Evolutionary conservation across 2,329 filamentous ascomycete species (phyloP).

Genomic region (Arthrobotrys sphaeroides): DNA sequence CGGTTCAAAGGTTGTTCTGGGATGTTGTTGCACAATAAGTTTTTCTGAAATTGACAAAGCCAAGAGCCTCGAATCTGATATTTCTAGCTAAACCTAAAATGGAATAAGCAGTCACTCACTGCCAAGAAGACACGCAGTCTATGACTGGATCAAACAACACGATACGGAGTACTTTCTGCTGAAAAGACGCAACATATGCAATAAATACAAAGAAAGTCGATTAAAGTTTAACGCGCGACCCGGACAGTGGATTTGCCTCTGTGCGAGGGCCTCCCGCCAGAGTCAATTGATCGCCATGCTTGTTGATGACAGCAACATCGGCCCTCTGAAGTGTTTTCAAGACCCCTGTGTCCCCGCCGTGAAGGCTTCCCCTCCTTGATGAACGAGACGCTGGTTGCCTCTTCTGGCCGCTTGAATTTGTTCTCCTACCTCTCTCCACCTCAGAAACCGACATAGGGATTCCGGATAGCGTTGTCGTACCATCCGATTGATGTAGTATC

Average conservation of each 20-base stretch:
- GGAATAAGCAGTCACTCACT: not conserved
- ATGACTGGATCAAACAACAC: no score
- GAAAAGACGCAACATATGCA: no score
- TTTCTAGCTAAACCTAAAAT: not conserved
- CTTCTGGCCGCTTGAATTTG: not conserved
- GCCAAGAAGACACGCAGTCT: not conserved
- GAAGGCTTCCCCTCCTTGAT: not conserved
- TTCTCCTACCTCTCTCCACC: not conserved
- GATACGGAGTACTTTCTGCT: no score
- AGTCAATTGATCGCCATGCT: constrained; percentile 2
- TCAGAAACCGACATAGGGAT: constrained; percentile 29
- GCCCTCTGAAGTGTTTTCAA: constrained; percentile 24
- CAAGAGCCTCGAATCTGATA: not conserved
- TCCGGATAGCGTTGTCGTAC: not conserved
- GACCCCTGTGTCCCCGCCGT: not conserved
- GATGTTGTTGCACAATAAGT: no score
- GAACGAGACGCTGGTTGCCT: not conserved
- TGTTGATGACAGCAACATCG: constrained; percentile 21
- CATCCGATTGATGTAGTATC: not conserved
- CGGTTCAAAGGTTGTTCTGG: no score
- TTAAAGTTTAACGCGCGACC: constrained; percentile 30
- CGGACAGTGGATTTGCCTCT: not conserved
- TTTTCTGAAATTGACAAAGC: not conserved
- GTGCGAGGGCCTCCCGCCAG: not conserved
- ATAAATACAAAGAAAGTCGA: no score